phyloP scores from a whole-genome alignment of 805 yeast genomes.

The Metschnikowia hibisci region DNA sequence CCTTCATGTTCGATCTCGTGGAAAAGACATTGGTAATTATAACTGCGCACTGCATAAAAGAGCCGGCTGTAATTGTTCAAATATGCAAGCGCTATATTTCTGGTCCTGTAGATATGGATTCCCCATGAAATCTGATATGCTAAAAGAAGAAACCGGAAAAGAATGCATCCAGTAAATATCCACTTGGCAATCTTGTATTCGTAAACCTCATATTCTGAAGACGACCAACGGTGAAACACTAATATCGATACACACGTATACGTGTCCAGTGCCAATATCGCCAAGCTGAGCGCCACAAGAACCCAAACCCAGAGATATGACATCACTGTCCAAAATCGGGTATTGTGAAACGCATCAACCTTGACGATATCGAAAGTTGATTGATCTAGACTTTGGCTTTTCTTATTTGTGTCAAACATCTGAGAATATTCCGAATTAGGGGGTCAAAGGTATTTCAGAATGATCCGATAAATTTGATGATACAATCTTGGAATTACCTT shows the following conservation, averaged over 20 bases:
- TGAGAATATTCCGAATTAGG: no score
- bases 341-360: slow-evolving; percentile 44
- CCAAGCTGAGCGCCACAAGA: slow-evolving; percentile 50
- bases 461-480: no score
- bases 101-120: slow-evolving; percentile 50
- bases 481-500: no score
- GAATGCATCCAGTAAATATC: slow-evolving; percentile 79
- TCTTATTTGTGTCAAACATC: slow-evolving; percentile 14
- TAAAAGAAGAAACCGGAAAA: slow-evolving; percentile 59
- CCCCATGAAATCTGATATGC: slow-evolving; percentile 59
- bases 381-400: slow-evolving; percentile 21
- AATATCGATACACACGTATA: slow-evolving; percentile 74
- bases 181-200: slow-evolving; percentile 55
- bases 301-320: slow-evolving; percentile 42
- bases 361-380: slow-evolving; percentile 50
- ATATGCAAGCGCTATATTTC: slow-evolving; percentile 66
- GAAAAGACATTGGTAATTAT: slow-evolving; percentile 68
- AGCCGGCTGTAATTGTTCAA: slow-evolving; percentile 61
- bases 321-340: slow-evolving; percentile 39
- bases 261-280: slow-evolving; percentile 61
- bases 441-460: no score
- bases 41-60: slow-evolving; percentile 52
- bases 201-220: slow-evolving; percentile 42
- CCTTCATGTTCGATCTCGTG: slow-evolving; percentile 61
- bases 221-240: slow-evolving; percentile 69